These are phyloP conservation scores for Neurospora sublineolata DNA, from an alignment of 495 filamentous ascomycete species.

Conservation along the genomic window DNA sequence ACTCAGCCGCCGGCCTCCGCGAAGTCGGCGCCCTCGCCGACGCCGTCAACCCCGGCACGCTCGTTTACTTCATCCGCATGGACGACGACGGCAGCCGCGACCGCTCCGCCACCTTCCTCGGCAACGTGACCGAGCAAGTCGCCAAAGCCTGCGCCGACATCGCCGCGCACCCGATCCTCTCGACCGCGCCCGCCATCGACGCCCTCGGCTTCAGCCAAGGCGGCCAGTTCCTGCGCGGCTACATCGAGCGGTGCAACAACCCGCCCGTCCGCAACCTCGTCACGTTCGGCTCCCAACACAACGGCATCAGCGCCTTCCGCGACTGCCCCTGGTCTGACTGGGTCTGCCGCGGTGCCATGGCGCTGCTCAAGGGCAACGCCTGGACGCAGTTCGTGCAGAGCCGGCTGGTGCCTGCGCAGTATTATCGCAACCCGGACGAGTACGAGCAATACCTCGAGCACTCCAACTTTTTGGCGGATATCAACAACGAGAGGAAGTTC, in stretches of 20 bases:
- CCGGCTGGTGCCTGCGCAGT: conserved; percentile 83
- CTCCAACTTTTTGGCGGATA: conserved; percentile 93
- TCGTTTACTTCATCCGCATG: conserved; percentile 71
- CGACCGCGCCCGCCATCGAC: conserved; percentile 70
- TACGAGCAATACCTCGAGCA: conserved; percentile 64
- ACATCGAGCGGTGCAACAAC: conserved; percentile 78
- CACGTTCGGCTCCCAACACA: conserved; percentile 89
- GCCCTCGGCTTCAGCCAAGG: conserved; percentile 92
- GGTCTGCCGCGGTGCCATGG: conserved; percentile 67
- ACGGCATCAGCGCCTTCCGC: conserved; percentile 76
- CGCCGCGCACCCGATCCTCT: conserved; percentile 62
- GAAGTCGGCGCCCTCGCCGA: conserved; percentile 56
- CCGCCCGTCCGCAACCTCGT: conserved; percentile 73
- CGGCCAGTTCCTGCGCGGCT: conserved; percentile 89
- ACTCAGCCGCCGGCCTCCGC: conserved; percentile 60
- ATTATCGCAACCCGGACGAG: conserved; percentile 69
- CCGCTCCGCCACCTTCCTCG: conserved; percentile 76
- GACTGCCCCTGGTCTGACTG: conserved; percentile 55
- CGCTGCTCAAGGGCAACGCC: conserved; percentile 56
- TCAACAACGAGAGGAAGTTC: conserved; percentile 76
- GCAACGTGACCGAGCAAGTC: conserved; percentile 76
- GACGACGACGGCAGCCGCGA: conserved; percentile 54
- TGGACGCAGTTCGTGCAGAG: conserved; percentile 69
- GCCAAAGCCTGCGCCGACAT: conserved; percentile 70
- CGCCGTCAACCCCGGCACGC: conserved; percentile 65